Evolutionary conservation across 768 basidiomycete species (phyloP), one percentile per base, ranked within the genome.

Genomic region (Rhizopogon vulgaris): DNA sequence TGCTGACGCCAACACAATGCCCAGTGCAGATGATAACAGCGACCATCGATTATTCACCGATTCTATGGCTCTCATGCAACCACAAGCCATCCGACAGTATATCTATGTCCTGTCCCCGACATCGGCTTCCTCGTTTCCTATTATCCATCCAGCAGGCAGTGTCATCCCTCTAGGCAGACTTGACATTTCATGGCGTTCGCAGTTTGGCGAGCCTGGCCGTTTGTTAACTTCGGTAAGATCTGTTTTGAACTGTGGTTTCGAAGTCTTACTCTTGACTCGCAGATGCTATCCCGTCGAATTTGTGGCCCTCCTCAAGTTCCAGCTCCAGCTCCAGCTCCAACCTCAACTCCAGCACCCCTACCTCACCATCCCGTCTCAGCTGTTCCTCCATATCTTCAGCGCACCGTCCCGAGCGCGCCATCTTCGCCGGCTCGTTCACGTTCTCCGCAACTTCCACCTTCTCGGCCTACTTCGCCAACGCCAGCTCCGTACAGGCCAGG

Each of bases 161-260:
- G 71, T 85, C 38, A 77, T 94, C 15, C 80, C 90, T 14, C 78
- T 96, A 3, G 93, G 93, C n/a, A 75, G 87, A 52, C 74, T 95
- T 22, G 92, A 96, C 62, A 85, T 97, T 41, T 80, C 82, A 11
- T 97, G 94, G 94, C 73, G 83, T 41, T 91, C 92, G 6, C 79
- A 82, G 3, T 86, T 85, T 57, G 90, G 90, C 8, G 90, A 94
- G 69, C 85, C 85, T 25, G 94, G 94, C 0, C 78, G 91, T 27
- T 73, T 97, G 2, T 71, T 94, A 28, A 95, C 94, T 2, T 94
- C 93, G 8, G 80, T 80, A 60, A 55, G 78, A 61, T 6, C 17
- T 45, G 18, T 11, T 15, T 24, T 38, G 18, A 8, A 5, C n/a
- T 10, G 14, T 22, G 1, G 24, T 28, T 46, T 30, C 17, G 17